Percentiles rank a stretch among this genome's conserved stretches.
These are phyloP conservation scores for Tetrahymena malaccensis DNA, from an alignment of 73 alveolate genomes.

Conservation along the genomic window DNA sequence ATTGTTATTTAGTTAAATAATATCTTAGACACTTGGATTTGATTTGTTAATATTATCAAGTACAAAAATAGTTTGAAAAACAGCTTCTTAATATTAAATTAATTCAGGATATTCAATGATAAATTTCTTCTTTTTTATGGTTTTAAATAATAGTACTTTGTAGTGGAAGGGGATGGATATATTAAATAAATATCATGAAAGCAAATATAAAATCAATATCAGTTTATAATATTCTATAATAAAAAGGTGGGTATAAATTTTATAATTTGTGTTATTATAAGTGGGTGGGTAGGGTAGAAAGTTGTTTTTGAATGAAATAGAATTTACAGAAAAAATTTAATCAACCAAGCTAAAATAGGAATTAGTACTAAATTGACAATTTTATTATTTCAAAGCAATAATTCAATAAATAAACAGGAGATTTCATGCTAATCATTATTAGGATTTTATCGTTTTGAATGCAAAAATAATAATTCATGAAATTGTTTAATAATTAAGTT, in stretches of 20 bases:
- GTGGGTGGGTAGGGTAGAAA: not conserved
- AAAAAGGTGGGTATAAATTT: not conserved
- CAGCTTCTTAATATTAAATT: not conserved
- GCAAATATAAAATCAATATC: no score
- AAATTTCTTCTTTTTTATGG: not conserved
- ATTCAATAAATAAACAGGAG: not conserved
- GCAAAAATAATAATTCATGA: not conserved
- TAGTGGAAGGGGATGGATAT: not conserved
- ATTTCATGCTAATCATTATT: not conserved
- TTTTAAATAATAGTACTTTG: no score
- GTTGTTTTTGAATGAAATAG: not conserved
- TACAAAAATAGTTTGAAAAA: not conserved
- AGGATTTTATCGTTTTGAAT: not conserved
- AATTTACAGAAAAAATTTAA: no score
- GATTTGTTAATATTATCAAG: not conserved
- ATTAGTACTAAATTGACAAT: not conserved
- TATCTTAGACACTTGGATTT: not conserved
- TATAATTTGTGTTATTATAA: not conserved
- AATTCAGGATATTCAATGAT: not conserved
- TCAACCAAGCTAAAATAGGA: not conserved
- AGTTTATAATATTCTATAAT: not conserved
- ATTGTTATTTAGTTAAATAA: not conserved
- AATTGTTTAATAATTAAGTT: not conserved
- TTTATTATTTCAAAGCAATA: not conserved
- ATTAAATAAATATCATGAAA: no score